Base-by-base conservation (phyloP, 192 early-diverging fungal species). In the Entomortierella chlamydospora region DNA sequence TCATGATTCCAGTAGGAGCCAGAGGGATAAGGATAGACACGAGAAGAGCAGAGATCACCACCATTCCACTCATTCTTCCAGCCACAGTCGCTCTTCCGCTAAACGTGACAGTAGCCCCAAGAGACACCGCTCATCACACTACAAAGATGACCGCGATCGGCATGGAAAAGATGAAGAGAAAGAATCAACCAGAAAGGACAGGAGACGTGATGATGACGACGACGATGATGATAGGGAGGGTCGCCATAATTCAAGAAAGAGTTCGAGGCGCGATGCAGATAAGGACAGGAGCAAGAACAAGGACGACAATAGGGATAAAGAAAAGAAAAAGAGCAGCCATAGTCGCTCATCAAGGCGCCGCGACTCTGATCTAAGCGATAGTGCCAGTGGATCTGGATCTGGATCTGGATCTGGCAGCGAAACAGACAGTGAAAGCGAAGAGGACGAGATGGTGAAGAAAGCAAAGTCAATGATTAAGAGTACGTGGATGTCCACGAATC, bases 381-480 rank as follows among this genome's bases (percentile, higher is more conserved):
- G 57, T 39, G 34, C 34, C 34, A 42, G 28, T 8, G 29, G 33
- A n/a, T 63, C 58, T 10, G 55, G 56, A n/a, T 52, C 57, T 17
- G 62, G 1, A 2, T 65, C 62, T 43, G 63, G 42, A 29, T 45
- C 65, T 18, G 54, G 30, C 0, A 76, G 65, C 22, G 54, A 20
- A 26, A 43, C 61, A 1, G 71, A 49, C 18, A 70, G 74, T 29
- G 66, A 63, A 22, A 69, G 66, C 28, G 71, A 64, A 18, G 74
- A 78, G 28, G 67, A 78, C 34, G 74, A 78, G 50, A 23, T 65
- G 61, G 33, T 78, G 31, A 78, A 70, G 61, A 78, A 78, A 22
- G 74, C 74, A 12, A 78, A 78, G 39, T 69, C 74, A 13, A 57
- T 78, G 74, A 78, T 78, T 28, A n/a, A 78, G 57, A 69, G 74